Evolutionary conservation across 345 rosid genomes (phyloP).

Genomic region (Linum usitatissimum): DNA sequence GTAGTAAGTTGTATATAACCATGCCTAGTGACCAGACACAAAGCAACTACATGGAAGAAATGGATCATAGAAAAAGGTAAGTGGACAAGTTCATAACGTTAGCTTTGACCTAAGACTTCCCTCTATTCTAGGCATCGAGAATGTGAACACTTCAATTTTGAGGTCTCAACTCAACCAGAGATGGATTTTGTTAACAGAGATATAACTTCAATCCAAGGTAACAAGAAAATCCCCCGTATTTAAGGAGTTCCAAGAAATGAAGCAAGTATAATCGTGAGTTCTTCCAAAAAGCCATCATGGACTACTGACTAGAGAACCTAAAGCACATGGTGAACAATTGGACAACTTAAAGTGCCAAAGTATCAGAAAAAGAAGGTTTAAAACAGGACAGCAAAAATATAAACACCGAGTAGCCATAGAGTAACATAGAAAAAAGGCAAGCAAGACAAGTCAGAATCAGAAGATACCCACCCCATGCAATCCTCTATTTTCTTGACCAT

Average conservation of each 20-base stretch:
- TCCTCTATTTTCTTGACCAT: slow-evolving; percentile 31
- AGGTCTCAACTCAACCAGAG: not conserved
- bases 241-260: not conserved
- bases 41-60: not conserved
- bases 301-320: not conserved
- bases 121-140: not conserved
- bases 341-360: not conserved
- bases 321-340: not conserved
- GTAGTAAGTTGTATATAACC: not conserved
- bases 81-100: not conserved
- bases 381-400: not conserved
- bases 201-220: not conserved
- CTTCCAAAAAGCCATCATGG: not conserved
- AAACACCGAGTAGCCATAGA: not conserved
- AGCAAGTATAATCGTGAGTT: not conserved
- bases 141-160: not conserved
- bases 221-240: not conserved
- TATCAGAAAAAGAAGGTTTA: not conserved
- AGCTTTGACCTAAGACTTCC: not conserved
- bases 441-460: not conserved
- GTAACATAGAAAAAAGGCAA: not conserved
- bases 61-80: not conserved
- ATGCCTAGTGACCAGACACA: not conserved
- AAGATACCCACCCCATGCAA: slow-evolving; percentile 21
- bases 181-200: not conserved